phyloP scores from a whole-genome alignment of 495 filamentous ascomycete species.

The Bryoglossum gracile region DNA sequence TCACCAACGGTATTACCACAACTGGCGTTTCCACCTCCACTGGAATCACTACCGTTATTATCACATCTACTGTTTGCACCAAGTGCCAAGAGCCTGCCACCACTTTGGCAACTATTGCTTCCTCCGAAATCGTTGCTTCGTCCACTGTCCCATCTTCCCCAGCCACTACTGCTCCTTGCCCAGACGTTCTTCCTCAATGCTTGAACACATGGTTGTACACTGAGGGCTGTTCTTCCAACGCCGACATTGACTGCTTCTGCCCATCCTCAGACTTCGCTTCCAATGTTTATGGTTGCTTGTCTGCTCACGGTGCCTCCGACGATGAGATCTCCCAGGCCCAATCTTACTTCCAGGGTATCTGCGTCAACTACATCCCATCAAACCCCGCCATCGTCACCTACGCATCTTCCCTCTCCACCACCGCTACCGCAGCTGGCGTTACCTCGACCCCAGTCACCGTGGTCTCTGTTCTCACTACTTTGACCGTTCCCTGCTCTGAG shows the following conservation, averaged over 20 bases:
- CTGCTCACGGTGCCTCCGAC: conserved; percentile 61
- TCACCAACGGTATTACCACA: neutral
- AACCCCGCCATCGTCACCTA: conserved; percentile 84
- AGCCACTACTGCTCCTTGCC: conserved; percentile 42
- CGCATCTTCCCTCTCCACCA: conserved; percentile 33
- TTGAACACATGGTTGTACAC: conserved; percentile 86
- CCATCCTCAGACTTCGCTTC: conserved; percentile 65
- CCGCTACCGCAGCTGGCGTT: conserved; percentile 11
- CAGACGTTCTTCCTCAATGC: conserved; percentile 73
- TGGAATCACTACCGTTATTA: conserved; percentile 20
- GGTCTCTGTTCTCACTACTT: conserved; percentile 41
- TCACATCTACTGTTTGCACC: conserved; percentile 21
- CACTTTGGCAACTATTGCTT: conserved; percentile 1
- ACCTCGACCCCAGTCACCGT: conserved; percentile 43
- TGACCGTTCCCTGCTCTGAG: conserved; percentile 35
- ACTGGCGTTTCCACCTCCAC: conserved; percentile 5
- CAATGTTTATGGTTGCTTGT: conserved; percentile 75
- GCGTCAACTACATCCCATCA: conserved; percentile 59
- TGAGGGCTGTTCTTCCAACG: conserved; percentile 75
- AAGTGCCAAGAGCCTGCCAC: conserved; percentile 18
- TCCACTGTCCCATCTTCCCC: conserved; percentile 16
- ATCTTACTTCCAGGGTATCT: conserved; percentile 86
- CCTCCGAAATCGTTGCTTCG: conserved; percentile 9
- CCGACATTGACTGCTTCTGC: conserved; percentile 82
- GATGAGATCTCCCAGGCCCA: conserved; percentile 63